Base-by-base conservation (phyloP, 129 eudicot species). In the Chrysanthemum lavandulifolium region DNA sequence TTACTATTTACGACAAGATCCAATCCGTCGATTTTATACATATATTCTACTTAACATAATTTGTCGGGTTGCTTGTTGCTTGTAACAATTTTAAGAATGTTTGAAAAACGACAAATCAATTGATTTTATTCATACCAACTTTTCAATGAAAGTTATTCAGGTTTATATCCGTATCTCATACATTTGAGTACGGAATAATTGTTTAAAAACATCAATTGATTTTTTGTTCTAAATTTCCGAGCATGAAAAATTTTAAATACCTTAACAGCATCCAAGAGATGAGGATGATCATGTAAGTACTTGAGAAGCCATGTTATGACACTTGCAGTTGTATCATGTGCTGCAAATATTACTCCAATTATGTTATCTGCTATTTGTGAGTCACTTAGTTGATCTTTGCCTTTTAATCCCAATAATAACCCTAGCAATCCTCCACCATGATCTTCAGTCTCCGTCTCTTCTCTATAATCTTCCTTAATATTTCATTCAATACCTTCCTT, bases 281-380 rank as follows among this genome's bases (percentile, higher is more conserved):
- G 54, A 73, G 61, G 57, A 72, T 87, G 73, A 62, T 91, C 95
- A 25, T 83, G 91, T 76, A 91, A 82, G 82, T 87, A 85, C 81
- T 91, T 91, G 23, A 91, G 88, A 10, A 87, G 58, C 97, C 97
- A 91, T 66, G 97, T 91, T 68, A 85, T 83, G 16, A 80, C 91
- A 83, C 89, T 85, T 40, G 95, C 95, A 64, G 97, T 91, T 14
- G 95, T 91, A 76, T 91, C 97, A 67, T 85, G 97, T 52, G 95
- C 97, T 10, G 97, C 97, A 48, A 91, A 91, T 29, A 91, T 88
- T 6, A 91, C 87, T 59, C 97, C 97, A 53, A 91, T 82, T 14
- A 91, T 84, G 65, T 91, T 91, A 84, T 91, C 97, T 2, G 91
- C 86, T 45, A 91, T 87, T 48, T 91, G 95, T 40, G 83, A 61